Evolutionary conservation across 2,329 filamentous ascomycete species (phyloP), one percentile per base, ranked within the genome.

Genomic region (Fusarium sp.): DNA sequence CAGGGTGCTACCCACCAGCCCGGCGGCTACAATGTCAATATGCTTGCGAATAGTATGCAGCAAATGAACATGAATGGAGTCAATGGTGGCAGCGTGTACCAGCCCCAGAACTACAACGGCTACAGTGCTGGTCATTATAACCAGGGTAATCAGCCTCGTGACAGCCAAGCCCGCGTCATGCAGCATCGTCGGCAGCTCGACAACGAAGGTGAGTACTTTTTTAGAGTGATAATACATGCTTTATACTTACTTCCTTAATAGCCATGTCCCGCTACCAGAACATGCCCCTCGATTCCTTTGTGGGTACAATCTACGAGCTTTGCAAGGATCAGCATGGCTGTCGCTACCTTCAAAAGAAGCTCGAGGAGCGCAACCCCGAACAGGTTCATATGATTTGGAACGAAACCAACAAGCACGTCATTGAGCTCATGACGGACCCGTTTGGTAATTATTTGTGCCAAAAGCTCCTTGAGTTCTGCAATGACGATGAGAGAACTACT

Each of bases 401-500:
- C 31, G 96, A 99, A 84, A 97, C 94, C 54, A 93, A 95, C 77
- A 87, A 92, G 76, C 94, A 98, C 79, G 94, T 99, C 73, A 91
- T 97, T 68, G 96, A 99, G 83, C 86, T 99, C 70, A 99, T 99
- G 96, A 97, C 94, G 64, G 95, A 99, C 81, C 95, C 96, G 11
- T 99, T 99, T 80, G 96, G 96, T 79, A 99, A 99, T 84, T 99
- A 99, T 81, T 89, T 99, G 72, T 98, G 95, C 85, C 96, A 99
- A 85, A 99, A 98, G 86, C 85, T 99, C 67, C 88, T 99, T 33
- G 96, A 99, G 82, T 97, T 91, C 80, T 95, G 93, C 82, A 97
- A 93, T 77, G 92, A 98, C 76, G 93, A 97, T 53, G 95, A 99
- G 83, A 93, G 96, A 71, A 98, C 95, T 55, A 89, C 90, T 42